Evolutionary conservation across 2,329 filamentous ascomycete genomes (phyloP), one percentile per base, ranked within the genome.

Genomic region (Boeremia lycopersici): DNA sequence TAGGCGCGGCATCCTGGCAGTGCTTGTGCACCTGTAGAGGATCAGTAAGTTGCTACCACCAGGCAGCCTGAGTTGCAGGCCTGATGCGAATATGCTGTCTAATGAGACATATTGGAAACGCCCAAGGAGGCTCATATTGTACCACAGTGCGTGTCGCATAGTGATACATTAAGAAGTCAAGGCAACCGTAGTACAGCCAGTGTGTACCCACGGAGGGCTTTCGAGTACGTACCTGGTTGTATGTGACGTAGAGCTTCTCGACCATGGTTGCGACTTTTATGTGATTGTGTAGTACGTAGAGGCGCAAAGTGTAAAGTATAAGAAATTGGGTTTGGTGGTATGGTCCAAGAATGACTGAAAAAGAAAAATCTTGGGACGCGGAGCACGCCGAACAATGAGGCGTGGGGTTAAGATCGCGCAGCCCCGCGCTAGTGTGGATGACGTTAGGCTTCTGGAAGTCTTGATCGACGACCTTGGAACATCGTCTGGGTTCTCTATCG

Each of bases 11-110:
- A 73, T 89, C 83, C 79, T 97, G 90, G 83, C 95, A 99, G 74
- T 98, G 86, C 79, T 96, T 96, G 86, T 99, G 95, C 72, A 99
- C 89, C 93, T 98, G 71, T 62, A 39, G 2, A 38, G 30, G 25
- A 23, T 43, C 4, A 26, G 30, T 42, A 31, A 29, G 58, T 17
- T 17, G 6, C 13, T 48, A 6, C 15, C 30, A 19, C 15, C 13
- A 2, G 11, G 13, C 12, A 25, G 13, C 12, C 15, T 29, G 13
- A 17, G 23, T 11, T 35, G 42, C 11, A 33, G 26, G 26, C 34
- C 3, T 38, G 34, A 34, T 9, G 28, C 15, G 11, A 25, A 15
- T 2, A 47, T 17, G 4, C 11, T 25, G 17, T 19, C 25, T 7
- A 11, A 31, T 8, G 12, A 40, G 17, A 10, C 35, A 33, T 28